Evolutionary conservation across 768 basidiomycete genomes (phyloP).

Genomic region (Leccinum subgranulosum): DNA sequence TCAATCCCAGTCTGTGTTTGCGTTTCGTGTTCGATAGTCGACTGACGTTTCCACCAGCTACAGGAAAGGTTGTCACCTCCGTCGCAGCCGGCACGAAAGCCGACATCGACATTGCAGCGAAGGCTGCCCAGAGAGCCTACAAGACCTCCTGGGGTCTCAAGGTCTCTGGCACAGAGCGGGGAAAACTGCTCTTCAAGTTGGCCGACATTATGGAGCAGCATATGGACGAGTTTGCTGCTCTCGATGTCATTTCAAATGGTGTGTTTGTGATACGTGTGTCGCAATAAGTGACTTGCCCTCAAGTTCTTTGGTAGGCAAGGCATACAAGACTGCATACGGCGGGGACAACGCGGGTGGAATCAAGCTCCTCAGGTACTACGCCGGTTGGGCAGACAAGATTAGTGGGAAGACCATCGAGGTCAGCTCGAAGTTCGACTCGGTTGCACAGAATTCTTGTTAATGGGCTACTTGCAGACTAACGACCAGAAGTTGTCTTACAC

Average conservation of each 20-base stretch:
- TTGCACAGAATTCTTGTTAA: background rate
- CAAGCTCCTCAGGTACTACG: conserved; percentile 7
- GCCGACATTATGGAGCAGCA: conserved; percentile 8
- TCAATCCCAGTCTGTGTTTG: conserved; percentile 47
- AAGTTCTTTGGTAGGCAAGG: background rate
- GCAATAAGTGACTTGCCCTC: background rate
- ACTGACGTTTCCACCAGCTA: conserved; percentile 22
- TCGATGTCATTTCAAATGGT: conserved; percentile 8
- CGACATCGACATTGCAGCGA: conserved; percentile 6
- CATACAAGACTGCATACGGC: conserved; percentile 1
- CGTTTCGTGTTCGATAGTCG: background rate
- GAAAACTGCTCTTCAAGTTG: conserved; percentile 5
- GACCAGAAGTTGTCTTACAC: conserved; percentile 7
- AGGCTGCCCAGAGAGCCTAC: conserved; percentile 4
- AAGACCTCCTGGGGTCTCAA: conserved; percentile 9
- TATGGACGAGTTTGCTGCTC: conserved; percentile 8
- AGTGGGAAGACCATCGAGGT: conserved; percentile 9
- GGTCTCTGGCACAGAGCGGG: conserved; percentile 2
- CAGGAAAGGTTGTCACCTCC: conserved; percentile 9
- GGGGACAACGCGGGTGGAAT: background rate
- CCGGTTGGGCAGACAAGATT: conserved; percentile 13
- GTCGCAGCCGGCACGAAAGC: conserved; percentile 6
- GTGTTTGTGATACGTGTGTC: background rate
- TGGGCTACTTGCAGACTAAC: background rate
- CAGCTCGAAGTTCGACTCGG: background rate